Evolutionary conservation across 1,284 basidiomycete genomes (phyloP), one percentile per base, ranked within the genome.

Genomic region (Ustilago trichophora): DNA sequence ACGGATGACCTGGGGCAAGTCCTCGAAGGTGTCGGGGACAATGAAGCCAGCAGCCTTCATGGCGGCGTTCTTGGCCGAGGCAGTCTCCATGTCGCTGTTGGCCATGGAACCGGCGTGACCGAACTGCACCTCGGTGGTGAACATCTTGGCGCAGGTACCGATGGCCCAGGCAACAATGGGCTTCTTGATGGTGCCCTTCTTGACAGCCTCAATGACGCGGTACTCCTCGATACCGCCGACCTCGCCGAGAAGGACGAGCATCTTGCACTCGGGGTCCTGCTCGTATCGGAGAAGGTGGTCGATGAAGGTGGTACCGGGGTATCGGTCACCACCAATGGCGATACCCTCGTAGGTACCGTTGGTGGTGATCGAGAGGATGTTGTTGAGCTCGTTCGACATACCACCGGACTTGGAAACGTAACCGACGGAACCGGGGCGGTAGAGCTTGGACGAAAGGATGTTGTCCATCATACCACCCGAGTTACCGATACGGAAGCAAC

Each of bases 381-480:
- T 98, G 91, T 98, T 98, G 77, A 98, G 87, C 85, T 98, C 96
- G 86, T 98, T 98, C 76, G 95, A 98, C 96, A 98, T 98, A 83
- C 96, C 95, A 75, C 95, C 95, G 12, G 95, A 98, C 86, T 98
- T 98, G 84, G 93, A 97, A 82, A 98, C 95, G 84, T 98, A 98
- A 81, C 93, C 95, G 77, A 98, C 92, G 19, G 93, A 94, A 63
- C 95, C 96, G 40, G 94, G 85, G 80, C 94, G 92, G 88, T 98
- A 98, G 70, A 98, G 91, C 87, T 98, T 98, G 72, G 93, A 97
- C 13, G 94, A 85, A 78, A 98, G 93, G 85, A 98, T 95, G 87
- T 98, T 98, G 87, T 98, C 96, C 93, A 98, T 98, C 95, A 98
- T 98, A 87, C 91, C 94, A 86, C 95, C 95, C 69, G 92, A 95